A percentile compares a stretch with the other conserved stretches of the same genome.
Conservation (phyloP, 192 early-diverging fungal genomes). For the Coemansia asiatica region DNA sequence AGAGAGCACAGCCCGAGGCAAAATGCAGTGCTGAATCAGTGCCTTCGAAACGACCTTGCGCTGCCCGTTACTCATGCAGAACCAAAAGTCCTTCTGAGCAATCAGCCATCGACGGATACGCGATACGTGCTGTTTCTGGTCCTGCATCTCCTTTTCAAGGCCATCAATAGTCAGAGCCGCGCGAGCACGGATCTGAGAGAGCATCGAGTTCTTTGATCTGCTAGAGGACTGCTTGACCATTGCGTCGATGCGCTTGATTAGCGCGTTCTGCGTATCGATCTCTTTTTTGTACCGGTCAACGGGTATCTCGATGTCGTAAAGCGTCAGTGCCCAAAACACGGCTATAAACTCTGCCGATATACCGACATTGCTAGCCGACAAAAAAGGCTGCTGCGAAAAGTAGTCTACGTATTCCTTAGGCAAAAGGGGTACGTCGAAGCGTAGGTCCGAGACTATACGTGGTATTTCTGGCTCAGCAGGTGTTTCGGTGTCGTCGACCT, state of each 20-base stretch:
- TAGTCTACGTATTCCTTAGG: constrained; percentile 42
- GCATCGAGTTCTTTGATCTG: constrained; percentile 22
- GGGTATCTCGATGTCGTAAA: constrained; percentile 46
- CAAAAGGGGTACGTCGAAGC: constrained; percentile 43
- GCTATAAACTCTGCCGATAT: constrained; percentile 49
- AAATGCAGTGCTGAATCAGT: constrained; percentile 46
- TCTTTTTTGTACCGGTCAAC: constrained; percentile 40
- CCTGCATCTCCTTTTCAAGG: constrained; percentile 35
- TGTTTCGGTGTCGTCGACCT: not conserved
- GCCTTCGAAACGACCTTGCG: constrained; percentile 32
- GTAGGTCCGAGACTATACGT: constrained; percentile 25
- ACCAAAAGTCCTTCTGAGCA: constrained; percentile 55
- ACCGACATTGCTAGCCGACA: constrained; percentile 18
- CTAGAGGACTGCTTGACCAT: constrained; percentile 21
- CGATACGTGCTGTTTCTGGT: constrained; percentile 41
- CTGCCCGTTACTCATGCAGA: constrained; percentile 48
- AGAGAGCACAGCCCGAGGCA: constrained; percentile 44
- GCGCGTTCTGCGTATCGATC: constrained; percentile 20
- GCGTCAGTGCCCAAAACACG: constrained; percentile 41
- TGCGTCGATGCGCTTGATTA: constrained; percentile 38
- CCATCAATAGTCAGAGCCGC: constrained; percentile 28
- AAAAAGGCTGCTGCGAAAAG: constrained; percentile 26
- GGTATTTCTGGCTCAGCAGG: constrained; percentile 4
- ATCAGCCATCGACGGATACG: constrained; percentile 51
- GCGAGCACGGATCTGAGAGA: constrained; percentile 29